Evolutionary conservation across 2,329 filamentous ascomycete genomes (phyloP).

Genomic region (Grosmannia serpens): DNA sequence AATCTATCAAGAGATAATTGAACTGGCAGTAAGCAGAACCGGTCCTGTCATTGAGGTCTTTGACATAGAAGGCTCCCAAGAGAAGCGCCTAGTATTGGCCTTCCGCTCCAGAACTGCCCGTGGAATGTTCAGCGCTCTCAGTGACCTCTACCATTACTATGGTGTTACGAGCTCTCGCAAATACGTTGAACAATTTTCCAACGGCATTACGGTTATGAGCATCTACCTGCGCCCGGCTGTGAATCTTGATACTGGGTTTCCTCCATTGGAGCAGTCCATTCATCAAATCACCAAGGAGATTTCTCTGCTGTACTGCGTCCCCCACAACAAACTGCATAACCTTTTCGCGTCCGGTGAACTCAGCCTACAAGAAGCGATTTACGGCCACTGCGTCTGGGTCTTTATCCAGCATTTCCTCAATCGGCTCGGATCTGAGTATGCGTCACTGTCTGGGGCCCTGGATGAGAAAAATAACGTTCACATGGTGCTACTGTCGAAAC

Average conservation of each 20-base stretch:
- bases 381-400: conserved; percentile 94
- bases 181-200: conserved; percentile 98
- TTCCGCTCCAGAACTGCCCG: conserved; percentile 88
- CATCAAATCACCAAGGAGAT: conserved; percentile 99
- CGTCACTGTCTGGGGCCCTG: conserved; percentile 69
- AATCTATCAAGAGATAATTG: conserved; percentile 90
- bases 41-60: conserved; percentile 97
- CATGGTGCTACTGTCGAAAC: conserved; percentile 77
- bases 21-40: conserved; percentile 69
- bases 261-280: conserved; percentile 86
- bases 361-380: conserved; percentile 92
- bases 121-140: conserved; percentile 89
- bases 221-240: conserved; percentile 74
- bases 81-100: conserved; percentile 89
- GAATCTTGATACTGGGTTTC: conserved; percentile 41
- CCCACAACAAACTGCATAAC: conserved; percentile 88
- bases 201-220: conserved; percentile 94
- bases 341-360: conserved; percentile 79
- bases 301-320: conserved; percentile 92
- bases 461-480: conserved; percentile 74
- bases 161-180: conserved; percentile 92
- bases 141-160: conserved; percentile 97
- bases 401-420: conserved; percentile 98
- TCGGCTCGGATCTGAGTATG: conserved; percentile 84
- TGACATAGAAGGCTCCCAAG: conserved; percentile 79